Evolutionary conservation across 768 basidiomycete genomes (phyloP), one percentile per base, ranked within the genome.

Genomic region (Suillus tomentosus): DNA sequence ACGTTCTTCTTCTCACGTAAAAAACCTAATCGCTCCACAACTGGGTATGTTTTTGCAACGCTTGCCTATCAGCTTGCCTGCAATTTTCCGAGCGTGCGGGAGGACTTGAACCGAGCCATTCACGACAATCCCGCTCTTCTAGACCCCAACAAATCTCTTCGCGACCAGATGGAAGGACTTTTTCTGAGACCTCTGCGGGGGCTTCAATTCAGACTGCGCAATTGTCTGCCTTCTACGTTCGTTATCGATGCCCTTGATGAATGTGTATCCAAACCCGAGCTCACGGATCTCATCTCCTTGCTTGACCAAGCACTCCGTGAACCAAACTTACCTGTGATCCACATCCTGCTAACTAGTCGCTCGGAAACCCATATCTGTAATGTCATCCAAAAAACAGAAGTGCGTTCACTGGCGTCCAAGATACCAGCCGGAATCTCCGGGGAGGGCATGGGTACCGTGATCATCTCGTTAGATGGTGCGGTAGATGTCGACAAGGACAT

Each of bases 1-100:
- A 48, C 47, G 1, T 48, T 48, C 22, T 48, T 48, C 0, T 24
- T 48, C 22, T 48, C 47, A 0, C 47, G 22, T 2, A 24, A 48
- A 1, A 0, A 48, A 22, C 13, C 47, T 0, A 5, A 24, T 0
- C 22, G 22, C 5, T 24, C 0, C 6, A 48, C 1, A 1, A 24
- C 47, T 48, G 47, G 22, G 1, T 24, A 24, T 7, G 24, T 48
- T 11, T 48, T 48, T 24, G 47, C 22, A 5, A 48, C 22, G 5
- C 47, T 48, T 5, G 45, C n/a, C 4, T 47, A 47, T 5, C 45
- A 47, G 22, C 47, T 48, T 22, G 47, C 22, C n/a, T 22, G 22
- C 22, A 48, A 48, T 48, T 48, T 48, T 7, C 47, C 47, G 6
- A 48, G 5, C 11, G 2, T 48, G 0, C 22, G 13, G 1, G 22